These are phyloP conservation scores for Epicoccum nigrum DNA, from an alignment of 2,329 filamentous ascomycete genomes.

Conservation along the genomic window DNA sequence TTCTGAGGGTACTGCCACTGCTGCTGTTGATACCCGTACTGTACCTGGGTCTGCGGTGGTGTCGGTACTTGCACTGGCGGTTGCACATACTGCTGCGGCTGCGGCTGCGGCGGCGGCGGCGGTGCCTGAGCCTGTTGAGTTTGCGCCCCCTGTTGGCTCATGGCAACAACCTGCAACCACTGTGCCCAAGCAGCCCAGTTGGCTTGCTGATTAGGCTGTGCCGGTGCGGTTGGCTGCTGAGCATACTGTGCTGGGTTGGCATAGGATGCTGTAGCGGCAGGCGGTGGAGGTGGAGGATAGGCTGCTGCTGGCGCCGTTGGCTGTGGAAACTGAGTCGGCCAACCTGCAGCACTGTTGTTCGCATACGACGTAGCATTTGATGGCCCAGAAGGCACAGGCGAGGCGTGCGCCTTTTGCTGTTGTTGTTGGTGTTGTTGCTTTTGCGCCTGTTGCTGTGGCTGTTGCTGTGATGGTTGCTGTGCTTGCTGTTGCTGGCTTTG, in stretches of 20 bases:
- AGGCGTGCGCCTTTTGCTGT: constrained; percentile 22
- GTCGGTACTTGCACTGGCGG: constrained; percentile 28
- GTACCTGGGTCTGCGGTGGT: constrained; percentile 29
- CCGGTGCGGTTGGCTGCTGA: constrained; percentile 19
- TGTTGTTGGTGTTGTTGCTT: constrained; percentile 17
- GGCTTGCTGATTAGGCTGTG: constrained; percentile 28
- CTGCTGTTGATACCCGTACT: constrained; percentile 35
- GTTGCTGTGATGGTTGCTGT: constrained; percentile 17
- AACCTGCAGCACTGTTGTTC: constrained; percentile 28
- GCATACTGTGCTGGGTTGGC: constrained; percentile 19
- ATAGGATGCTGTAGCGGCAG: constrained; percentile 23
- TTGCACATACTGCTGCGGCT: constrained; percentile 23
- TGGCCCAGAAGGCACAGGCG: constrained; percentile 26
- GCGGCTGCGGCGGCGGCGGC: constrained; percentile 22
- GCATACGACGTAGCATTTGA: constrained; percentile 29
- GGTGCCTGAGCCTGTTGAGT: constrained; percentile 23
- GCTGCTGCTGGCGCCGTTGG: constrained; percentile 24
- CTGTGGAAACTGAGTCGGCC: constrained; percentile 30
- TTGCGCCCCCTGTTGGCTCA: constrained; percentile 33
- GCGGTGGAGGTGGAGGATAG: constrained; percentile 24
- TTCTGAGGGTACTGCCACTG: constrained; percentile 33
- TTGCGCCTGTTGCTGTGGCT: constrained; percentile 13
- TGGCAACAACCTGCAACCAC: constrained; percentile 35
- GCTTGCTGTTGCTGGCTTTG: constrained; percentile 13
- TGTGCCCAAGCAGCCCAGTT: constrained; percentile 38